phyloP scores from a whole-genome alignment of 352 stramenopile genomes.

The Phytophthora pistaciae region DNA sequence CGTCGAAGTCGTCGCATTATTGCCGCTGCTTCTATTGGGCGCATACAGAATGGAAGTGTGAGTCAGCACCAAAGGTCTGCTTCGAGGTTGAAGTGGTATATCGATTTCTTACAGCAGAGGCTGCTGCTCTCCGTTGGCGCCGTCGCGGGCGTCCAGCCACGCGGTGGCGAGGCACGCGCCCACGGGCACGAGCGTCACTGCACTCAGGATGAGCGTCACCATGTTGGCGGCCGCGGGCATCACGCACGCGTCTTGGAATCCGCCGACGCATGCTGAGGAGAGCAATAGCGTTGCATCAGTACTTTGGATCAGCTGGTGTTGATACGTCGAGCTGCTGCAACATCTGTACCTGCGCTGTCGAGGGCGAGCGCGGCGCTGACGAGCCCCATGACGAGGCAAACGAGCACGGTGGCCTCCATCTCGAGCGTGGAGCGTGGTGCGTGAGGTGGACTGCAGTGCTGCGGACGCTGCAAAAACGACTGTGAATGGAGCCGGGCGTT shows the following conservation, averaged over 20 bases:
- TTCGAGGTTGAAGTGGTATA: not conserved
- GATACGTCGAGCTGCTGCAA: not conserved
- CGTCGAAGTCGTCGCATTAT: constrained; percentile 5
- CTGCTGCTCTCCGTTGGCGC: constrained; percentile 24
- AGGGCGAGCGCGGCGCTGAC: constrained; percentile 45
- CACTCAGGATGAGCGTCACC: constrained; percentile 68
- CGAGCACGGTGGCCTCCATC: constrained; percentile 66
- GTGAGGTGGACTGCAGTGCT: too few relatives aligned
- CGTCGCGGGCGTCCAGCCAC: constrained; percentile 41
- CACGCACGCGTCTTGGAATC: constrained; percentile 47
- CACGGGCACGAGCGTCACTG: constrained; percentile 56
- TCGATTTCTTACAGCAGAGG: constrained; percentile 41
- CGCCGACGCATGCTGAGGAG: constrained; percentile 42
- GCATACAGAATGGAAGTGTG: not conserved
- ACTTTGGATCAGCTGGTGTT: not conserved
- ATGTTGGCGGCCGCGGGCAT: constrained; percentile 58
- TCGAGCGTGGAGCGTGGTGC: not conserved
- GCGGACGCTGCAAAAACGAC: constrained; percentile 3
- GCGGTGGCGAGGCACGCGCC: constrained; percentile 43
- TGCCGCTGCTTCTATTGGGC: not conserved
- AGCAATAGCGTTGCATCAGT: not conserved
- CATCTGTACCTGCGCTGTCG: constrained; percentile 33
- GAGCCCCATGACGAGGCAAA: constrained; percentile 52
- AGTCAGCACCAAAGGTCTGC: constrained; percentile 1
- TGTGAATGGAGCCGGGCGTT: constrained; percentile 1